Conservation (phyloP, 768 basidiomycete species). For the Pholiota molesta region DNA sequence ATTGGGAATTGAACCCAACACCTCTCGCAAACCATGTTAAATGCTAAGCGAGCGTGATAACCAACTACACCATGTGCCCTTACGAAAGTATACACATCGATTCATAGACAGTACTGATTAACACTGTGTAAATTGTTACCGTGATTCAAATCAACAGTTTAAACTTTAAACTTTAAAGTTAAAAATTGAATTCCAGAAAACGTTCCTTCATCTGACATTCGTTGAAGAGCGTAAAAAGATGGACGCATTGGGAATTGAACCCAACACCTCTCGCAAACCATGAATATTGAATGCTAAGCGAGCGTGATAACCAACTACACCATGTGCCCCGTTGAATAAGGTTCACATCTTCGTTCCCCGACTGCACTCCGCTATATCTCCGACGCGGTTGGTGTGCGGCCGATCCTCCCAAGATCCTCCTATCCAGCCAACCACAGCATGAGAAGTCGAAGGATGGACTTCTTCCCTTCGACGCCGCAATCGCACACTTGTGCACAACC, state of each 20-base stretch:
- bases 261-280: slow-evolving; percentile 21
- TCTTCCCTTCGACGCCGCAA: too few species aligned
- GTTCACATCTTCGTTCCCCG: neutral
- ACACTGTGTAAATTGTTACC: too few species aligned
- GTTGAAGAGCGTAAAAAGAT: slow-evolving; percentile 1
- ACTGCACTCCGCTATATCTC: neutral
- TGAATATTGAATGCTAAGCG: slow-evolving; percentile 23
- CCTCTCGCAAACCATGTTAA: slow-evolving; percentile 16
- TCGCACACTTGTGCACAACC: neutral
- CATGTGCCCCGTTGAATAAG: slow-evolving; percentile 22
- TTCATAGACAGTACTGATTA: too few species aligned
- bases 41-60: slow-evolving; percentile 8
- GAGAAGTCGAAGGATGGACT: too few species aligned
- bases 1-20: slow-evolving; percentile 29
- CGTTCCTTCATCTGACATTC: too few species aligned
- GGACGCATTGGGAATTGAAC: slow-evolving; percentile 24
- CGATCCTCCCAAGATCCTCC: too few species aligned
- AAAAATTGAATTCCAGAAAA: too few species aligned
- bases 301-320: slow-evolving; percentile 34
- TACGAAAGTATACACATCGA: too few species aligned
- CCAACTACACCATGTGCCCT: slow-evolving; percentile 12
- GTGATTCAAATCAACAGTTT: too few species aligned
- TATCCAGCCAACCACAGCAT: too few species aligned
- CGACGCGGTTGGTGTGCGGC: too few species aligned
- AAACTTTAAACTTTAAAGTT: too few species aligned